Percentiles rank a stretch among this genome's conserved stretches.
phyloP scores from a whole-genome alignment of 140 eudicot species.

The Erigeron philadelphicus region DNA sequence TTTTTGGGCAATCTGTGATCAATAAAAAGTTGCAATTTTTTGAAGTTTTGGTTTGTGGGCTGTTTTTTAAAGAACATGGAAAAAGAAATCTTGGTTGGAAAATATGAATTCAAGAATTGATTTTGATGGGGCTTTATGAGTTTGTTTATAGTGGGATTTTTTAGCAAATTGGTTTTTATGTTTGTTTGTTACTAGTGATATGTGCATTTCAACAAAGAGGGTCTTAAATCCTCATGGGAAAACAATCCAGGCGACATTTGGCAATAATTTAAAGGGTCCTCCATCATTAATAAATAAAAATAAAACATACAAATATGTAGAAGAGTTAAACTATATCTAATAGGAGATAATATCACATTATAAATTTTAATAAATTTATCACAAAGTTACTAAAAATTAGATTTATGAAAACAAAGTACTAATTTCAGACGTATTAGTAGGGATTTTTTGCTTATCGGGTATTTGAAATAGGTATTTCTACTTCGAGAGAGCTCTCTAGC shows the following conservation, averaged over 20 bases:
- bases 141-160: slow-evolving; percentile 15
- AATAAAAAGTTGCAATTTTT: neutral
- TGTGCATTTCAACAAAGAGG: slow-evolving; percentile 10
- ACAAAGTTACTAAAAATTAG: no score
- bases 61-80: neutral
- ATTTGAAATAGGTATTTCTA: no score
- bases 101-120: slow-evolving; percentile 8
- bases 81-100: neutral
- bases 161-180: slow-evolving; percentile 14
- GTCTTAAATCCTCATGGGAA: slow-evolving; percentile 16
- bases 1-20: slow-evolving; percentile 5
- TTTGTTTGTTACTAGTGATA: slow-evolving; percentile 24
- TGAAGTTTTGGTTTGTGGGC: neutral
- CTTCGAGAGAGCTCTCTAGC: no score
- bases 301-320: no score
- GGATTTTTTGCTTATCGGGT: no score
- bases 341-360: no score
- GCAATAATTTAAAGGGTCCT: slow-evolving; percentile 31
- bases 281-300: no score
- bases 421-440: no score
- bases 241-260: slow-evolving; percentile 34
- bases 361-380: no score
- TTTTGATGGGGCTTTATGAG: slow-evolving; percentile 15
- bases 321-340: no score
- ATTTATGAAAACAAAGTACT: no score